Percentiles rank a stretch among this genome's conserved stretches.
Conservation (phyloP, 225 moss, liverwort and hornwort species). For the Polytrichum formosum region DNA sequence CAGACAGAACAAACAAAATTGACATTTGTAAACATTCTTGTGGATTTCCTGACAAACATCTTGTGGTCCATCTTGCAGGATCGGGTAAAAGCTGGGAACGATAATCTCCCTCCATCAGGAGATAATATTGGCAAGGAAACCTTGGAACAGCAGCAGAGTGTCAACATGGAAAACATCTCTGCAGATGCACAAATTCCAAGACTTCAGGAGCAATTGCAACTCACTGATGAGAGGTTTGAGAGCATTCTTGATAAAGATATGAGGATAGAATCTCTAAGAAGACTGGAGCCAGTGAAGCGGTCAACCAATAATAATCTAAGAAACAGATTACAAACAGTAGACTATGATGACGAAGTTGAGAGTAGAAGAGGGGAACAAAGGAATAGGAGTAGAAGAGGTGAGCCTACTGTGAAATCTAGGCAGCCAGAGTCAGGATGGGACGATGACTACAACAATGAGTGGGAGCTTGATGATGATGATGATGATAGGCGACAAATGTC, state of each 20-base stretch:
- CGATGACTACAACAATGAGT: background rate
- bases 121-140: constrained; percentile 26
- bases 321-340: constrained; percentile 14
- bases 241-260: constrained; percentile 29
- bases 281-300: background rate
- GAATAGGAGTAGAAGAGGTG: background rate
- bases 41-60: constrained; percentile 3
- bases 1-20: background rate
- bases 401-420: constrained; percentile 13
- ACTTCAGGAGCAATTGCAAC: constrained; percentile 30
- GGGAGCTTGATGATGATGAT: constrained; percentile 1
- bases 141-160: constrained; percentile 14
- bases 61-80: constrained; percentile 24
- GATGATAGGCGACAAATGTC: constrained; percentile 14
- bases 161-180: constrained; percentile 10
- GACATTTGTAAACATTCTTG: background rate
- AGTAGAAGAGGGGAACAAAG: constrained; percentile 25
- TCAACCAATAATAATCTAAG: background rate
- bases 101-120: constrained; percentile 28
- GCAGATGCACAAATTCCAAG: constrained; percentile 19
- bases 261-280: constrained; percentile 20
- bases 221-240: constrained; percentile 44
- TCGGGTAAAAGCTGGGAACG: constrained; percentile 20
- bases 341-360: constrained; percentile 30
- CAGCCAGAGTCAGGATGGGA: constrained; percentile 18